Evolutionary conservation across 306 rosid genomes (phyloP).

Genomic region (Senna tora): DNA sequence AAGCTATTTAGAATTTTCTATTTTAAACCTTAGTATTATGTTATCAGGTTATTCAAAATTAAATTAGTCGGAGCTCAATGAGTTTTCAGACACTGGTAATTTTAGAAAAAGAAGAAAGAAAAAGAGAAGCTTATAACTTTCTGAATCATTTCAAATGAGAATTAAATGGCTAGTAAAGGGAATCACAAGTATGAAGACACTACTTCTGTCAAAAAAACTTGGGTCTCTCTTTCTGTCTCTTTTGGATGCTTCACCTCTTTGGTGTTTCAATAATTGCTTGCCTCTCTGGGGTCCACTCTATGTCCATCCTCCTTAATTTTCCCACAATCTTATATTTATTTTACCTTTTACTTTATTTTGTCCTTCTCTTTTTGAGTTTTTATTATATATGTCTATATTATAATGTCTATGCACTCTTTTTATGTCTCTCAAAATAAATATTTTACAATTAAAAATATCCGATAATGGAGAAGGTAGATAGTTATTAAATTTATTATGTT

Average conservation of each 20-base stretch:
- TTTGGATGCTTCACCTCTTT: slow-evolving; percentile 35
- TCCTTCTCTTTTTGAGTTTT: background rate
- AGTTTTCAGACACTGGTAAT: too few relatives aligned
- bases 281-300: slow-evolving; percentile 38
- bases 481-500: too few relatives aligned
- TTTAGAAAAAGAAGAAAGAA: background rate
- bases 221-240: slow-evolving; percentile 25
- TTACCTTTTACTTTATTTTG: slow-evolving; percentile 30
- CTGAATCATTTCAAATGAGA: slow-evolving; percentile 34
- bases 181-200: slow-evolving; percentile 31
- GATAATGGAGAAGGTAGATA: too few relatives aligned
- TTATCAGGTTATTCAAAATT: too few relatives aligned
- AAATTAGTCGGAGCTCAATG: background rate
- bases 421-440: too few relatives aligned
- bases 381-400: too few relatives aligned
- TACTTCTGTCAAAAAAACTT: background rate
- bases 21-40: too few relatives aligned
- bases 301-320: background rate
- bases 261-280: slow-evolving; percentile 37
- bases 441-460: too few relatives aligned
- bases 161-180: slow-evolving; percentile 4
- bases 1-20: too few relatives aligned
- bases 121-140: slow-evolving; percentile 25
- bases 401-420: too few relatives aligned
- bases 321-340: too few relatives aligned